Evolutionary conservation across 108 stramenopile genomes (phyloP), one percentile per base, ranked within the genome.

Genomic region (Nannochloropsis granulata): DNA sequence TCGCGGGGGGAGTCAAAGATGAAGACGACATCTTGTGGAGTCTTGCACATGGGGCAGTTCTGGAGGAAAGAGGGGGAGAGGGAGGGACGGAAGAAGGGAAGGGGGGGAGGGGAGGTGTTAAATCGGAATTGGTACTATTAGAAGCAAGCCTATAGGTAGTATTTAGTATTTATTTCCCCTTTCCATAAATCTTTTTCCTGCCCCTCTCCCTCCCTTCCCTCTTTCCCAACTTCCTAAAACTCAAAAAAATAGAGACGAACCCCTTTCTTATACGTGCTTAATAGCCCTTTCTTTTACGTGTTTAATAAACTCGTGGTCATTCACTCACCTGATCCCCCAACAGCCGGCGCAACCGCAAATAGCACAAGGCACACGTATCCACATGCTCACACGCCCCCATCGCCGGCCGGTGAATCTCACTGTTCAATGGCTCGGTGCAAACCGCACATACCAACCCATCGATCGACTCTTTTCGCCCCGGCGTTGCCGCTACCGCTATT

Each of bases 301-400:
- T 44, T 88, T 88, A 80, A 84, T 85, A 56, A 88, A 82, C 81
- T 85, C 84, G 45, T 84, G 85, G 34, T 44, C 82, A 26, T 81
- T 34, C 44, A 2, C 56, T 71, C 56, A 71, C 56, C n/a, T 71
- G 56, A 71, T 88, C 85, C 80, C 83, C 82, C 88, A 88, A 79
- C 80, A 88, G 85, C 44, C 78, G 24, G 16, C 88, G 82, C 85
- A 88, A 82, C 43, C 88, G 78, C 46, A 88, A 78, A 26, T 85
- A 88, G 82, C 88, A 88, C 82, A 88, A n/a, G n/a, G 56, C 56
- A 71, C 56, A 71, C 21, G 56, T 71, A 71, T 71, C 56, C 21
- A 71, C 56, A n/a, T 71, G 56, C 56, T 71, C 56, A n/a, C 56
- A 71, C n/a, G 56, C 56, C 56, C 56, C 56, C 56, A 71, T 71